Percentiles rank a stretch among this genome's conserved stretches.
Conservation (phyloP, 768 basidiomycete species). For the Xerocomellus dryophilus region DNA sequence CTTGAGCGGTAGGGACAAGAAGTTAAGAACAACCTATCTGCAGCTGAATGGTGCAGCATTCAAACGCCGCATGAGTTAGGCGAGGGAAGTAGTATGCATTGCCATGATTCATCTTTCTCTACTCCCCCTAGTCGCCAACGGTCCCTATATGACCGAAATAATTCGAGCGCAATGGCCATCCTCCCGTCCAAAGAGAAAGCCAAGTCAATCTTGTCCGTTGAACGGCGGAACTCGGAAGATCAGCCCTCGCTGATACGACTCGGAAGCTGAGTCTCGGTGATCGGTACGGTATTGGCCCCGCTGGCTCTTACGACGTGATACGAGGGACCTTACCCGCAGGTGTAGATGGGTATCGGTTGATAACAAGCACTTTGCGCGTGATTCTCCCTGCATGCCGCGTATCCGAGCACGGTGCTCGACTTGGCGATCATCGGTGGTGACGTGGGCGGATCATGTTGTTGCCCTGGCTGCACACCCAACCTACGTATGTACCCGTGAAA, state of each 20-base stretch:
- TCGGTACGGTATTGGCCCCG: background rate
- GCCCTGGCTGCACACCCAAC: too few species aligned
- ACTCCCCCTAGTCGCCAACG: background rate
- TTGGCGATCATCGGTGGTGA: too few species aligned
- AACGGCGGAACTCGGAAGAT: background rate
- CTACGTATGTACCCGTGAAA: too few species aligned
- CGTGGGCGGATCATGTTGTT: too few species aligned
- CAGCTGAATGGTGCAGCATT: background rate
- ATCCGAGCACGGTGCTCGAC: too few species aligned
- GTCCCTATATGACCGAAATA: background rate
- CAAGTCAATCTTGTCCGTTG: background rate
- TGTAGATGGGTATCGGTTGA: background rate
- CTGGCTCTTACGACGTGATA: background rate
- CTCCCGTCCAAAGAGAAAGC: background rate
- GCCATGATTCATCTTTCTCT: background rate
- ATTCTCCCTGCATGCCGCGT: background rate
- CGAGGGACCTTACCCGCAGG: background rate
- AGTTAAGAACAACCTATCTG: too few species aligned
- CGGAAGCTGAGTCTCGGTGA: background rate
- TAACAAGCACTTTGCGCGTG: background rate
- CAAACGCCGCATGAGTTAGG: background rate
- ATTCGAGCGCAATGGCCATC: background rate
- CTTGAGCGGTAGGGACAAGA: background rate
- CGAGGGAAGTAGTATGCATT: background rate
- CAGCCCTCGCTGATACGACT: background rate